These are phyloP conservation scores for Rubroboletus pulcherrimus DNA, from an alignment of 768 basidiomycete genomes.

Conservation along the genomic window DNA sequence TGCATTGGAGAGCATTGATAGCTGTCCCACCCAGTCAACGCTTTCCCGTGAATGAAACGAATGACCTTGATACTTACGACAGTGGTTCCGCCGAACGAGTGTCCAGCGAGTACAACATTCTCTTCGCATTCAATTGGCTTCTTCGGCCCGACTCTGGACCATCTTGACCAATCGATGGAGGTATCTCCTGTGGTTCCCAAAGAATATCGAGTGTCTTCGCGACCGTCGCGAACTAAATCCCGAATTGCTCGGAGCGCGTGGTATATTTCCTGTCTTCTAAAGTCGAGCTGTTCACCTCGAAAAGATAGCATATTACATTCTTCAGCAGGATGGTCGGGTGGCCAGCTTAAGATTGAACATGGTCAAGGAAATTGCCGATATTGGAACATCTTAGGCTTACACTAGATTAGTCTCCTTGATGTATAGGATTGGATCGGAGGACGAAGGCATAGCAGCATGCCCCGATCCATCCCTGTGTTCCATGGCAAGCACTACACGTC, in stretches of 20 bases:
- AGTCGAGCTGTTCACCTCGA: slow-evolving; percentile 64
- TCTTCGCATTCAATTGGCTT: slow-evolving; percentile 32
- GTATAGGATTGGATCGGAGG: slow-evolving; percentile 43
- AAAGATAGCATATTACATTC: slow-evolving; percentile 41
- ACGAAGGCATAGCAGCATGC: slow-evolving; percentile 42
- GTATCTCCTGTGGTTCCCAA: slow-evolving; percentile 38
- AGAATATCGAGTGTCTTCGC: slow-evolving; percentile 18
- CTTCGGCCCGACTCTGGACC: slow-evolving; percentile 29
- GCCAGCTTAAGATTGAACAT: slow-evolving; percentile 21
- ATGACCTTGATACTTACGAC: slow-evolving; percentile 34
- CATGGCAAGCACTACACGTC: slow-evolving; percentile 75
- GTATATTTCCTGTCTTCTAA: slow-evolving; percentile 69
- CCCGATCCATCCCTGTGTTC: slow-evolving; percentile 84
- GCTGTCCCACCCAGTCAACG: slow-evolving; percentile 30
- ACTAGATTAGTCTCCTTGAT: slow-evolving; percentile 52
- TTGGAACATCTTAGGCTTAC: slow-evolving; percentile 34
- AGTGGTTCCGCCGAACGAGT: slow-evolving; percentile 57
- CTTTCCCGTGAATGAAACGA: background rate
- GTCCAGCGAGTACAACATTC: slow-evolving; percentile 44
- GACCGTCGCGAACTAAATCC: slow-evolving; percentile 43
- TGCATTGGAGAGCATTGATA: slow-evolving; percentile 52
- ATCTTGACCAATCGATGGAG: slow-evolving; percentile 38
- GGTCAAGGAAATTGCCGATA: background rate
- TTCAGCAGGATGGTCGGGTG: slow-evolving; percentile 12
- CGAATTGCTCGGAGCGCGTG: slow-evolving; percentile 56